Percentiles rank a stretch among this genome's conserved stretches.
Evolutionary conservation across 2,329 filamentous ascomycete species (phyloP).

Genomic region (Claviceps sorghi): DNA sequence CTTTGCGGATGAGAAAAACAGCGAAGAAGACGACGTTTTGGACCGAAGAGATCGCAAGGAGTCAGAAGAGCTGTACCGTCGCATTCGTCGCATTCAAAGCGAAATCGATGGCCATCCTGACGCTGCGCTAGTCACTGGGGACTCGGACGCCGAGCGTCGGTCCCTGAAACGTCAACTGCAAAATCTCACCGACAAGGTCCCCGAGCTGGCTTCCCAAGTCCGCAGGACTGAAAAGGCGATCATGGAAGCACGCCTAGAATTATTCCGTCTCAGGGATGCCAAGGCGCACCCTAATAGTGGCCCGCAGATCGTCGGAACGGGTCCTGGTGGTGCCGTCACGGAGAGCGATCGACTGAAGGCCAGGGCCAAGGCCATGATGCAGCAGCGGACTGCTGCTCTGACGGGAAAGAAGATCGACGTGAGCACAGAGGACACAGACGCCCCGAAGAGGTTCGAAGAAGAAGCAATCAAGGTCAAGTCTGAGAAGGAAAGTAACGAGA

Average conservation of each 20-base stretch:
- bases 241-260: constrained; percentile 75
- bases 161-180: constrained; percentile 81
- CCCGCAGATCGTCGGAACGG: constrained; percentile 74
- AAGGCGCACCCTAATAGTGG: constrained; percentile 78
- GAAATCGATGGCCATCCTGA: constrained; percentile 90
- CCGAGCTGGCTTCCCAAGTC: constrained; percentile 82
- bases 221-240: constrained; percentile 84
- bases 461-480: constrained; percentile 68
- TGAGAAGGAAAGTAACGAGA: constrained; percentile 87
- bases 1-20: constrained; percentile 79
- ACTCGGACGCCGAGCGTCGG: constrained; percentile 79
- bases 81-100: constrained; percentile 80
- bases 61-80: constrained; percentile 84
- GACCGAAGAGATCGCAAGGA: constrained; percentile 84
- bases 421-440: constrained; percentile 58
- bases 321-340: constrained; percentile 77
- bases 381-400: constrained; percentile 84
- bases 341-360: constrained; percentile 92
- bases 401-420: constrained; percentile 66
- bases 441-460: constrained; percentile 74
- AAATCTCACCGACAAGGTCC: constrained; percentile 73
- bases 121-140: constrained; percentile 49
- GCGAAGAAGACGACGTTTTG: constrained; percentile 81
- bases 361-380: constrained; percentile 95
- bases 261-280: constrained; percentile 86